Percentiles rank a stretch among this genome's conserved stretches.
These are phyloP conservation scores for Westerdykella sp. DNA, from an alignment of 2,329 filamentous ascomycete species.

Conservation along the genomic window DNA sequence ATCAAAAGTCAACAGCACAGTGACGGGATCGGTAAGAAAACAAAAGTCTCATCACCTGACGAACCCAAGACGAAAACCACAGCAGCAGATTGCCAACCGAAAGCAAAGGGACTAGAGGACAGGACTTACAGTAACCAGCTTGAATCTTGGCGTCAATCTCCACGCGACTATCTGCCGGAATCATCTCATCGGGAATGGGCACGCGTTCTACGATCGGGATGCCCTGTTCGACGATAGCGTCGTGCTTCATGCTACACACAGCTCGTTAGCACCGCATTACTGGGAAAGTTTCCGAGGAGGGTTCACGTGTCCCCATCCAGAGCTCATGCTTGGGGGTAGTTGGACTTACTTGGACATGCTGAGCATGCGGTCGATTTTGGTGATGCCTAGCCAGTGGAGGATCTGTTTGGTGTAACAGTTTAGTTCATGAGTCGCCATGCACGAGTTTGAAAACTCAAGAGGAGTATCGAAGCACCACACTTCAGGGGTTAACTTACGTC, in stretches of 20 bases:
- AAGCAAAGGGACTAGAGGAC: conserved; percentile 23
- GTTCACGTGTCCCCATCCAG: too few species aligned
- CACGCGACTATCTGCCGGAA: conserved; percentile 90
- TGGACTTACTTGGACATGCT: conserved; percentile 85
- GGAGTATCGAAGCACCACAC: neutral
- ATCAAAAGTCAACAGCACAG: too few species aligned
- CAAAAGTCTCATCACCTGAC: neutral
- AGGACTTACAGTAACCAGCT: conserved; percentile 65
- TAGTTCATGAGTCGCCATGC: conserved; percentile 9
- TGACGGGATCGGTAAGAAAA: neutral
- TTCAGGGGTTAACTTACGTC: conserved; percentile 48
- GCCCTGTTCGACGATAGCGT: conserved; percentile 78
- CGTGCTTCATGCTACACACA: conserved; percentile 70
- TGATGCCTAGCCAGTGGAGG: conserved; percentile 95
- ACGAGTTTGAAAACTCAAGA: neutral
- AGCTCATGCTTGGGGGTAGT: neutral
- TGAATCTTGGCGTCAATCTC: conserved; percentile 99
- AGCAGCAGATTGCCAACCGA: too few species aligned
- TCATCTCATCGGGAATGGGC: conserved; percentile 87
- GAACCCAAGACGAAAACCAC: too few species aligned
- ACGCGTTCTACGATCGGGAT: conserved; percentile 86
- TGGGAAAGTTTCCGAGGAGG: conserved; percentile 1
- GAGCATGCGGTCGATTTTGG: conserved; percentile 96
- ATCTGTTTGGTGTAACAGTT: conserved; percentile 45
- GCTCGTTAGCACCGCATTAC: neutral